Base-by-base conservation (phyloP, 148 eudicot genomes). In the Rhododendron simsii region DNA sequence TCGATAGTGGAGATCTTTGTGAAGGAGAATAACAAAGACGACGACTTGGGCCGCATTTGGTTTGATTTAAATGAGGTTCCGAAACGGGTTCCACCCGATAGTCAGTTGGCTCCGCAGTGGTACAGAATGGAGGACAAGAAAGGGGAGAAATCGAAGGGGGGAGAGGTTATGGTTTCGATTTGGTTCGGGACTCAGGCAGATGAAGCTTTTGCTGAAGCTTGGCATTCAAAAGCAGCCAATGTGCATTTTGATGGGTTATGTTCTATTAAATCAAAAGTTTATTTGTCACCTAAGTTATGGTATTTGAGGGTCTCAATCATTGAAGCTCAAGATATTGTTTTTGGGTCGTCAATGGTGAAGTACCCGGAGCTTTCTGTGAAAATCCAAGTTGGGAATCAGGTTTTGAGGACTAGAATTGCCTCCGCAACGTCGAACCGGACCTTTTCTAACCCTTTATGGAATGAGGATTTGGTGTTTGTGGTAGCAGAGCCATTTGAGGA, bases 121-220 rank as follows among this genome's bases (percentile, higher is more conserved):
- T 91, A 93, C 61, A 88, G 98, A 67, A 90, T 95, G 95, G 99
- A 96, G 86, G 98, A 95, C 81, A 92, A 91, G 84, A 92, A 92
- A 74, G 99, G 99, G 5, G 98, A 96, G 30, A 94, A 90, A 86
- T 86, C 89, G 0, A 95, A 94, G 67, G 78, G 88, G 0, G 94
- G 97, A 5, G 99, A 96, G 41, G 82, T 95, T 41, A 96, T 96
- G 99, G 91, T 92, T 20, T 87, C 98, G 0, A 89, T 96, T n/a
- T 96, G 99, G 99, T 92, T 96, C 57, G 99, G 99, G 3, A 96
- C 98, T 85, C 99, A 96, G 55, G 98, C 99, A 3, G 99, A 96
- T 83, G 99, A 96, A 78, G 98, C 98, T 2, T 96, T 96, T 85
- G 87, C 98, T 14, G 99, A 95, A 81, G 98, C 99, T 0, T 96